A percentile compares a stretch with the other conserved stretches of the same genome.
These are phyloP conservation scores for Peronosclerospora sorghi DNA, from an alignment of 352 stramenopile species.

Conservation along the genomic window DNA sequence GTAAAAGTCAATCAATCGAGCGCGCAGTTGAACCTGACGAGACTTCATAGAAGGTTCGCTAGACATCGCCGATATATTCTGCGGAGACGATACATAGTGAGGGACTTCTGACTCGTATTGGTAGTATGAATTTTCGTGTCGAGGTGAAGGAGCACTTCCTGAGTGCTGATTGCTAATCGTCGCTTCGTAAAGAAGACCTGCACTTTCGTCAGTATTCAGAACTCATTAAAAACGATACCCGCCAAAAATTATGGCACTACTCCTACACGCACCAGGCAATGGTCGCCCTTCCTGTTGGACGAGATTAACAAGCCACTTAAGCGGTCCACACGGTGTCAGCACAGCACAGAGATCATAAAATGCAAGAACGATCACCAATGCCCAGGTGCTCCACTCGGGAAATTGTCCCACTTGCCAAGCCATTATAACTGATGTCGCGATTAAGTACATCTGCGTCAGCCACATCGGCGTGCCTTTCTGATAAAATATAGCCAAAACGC, in stretches of 20 bases:
- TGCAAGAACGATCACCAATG: slow-evolving; percentile 89
- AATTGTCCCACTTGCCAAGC: slow-evolving; percentile 96
- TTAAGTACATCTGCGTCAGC: slow-evolving; percentile 91
- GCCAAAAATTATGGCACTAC: background rate
- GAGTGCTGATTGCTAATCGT: slow-evolving; percentile 40
- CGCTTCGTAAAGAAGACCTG: slow-evolving; percentile 65
- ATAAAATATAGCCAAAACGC: slow-evolving; percentile 86
- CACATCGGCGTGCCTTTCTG: slow-evolving; percentile 70
- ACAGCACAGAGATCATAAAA: slow-evolving; percentile 99
- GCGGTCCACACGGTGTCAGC: slow-evolving; percentile 95
- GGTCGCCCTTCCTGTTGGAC: slow-evolving; percentile 86
- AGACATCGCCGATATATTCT: background rate
- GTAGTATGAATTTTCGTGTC: slow-evolving; percentile 50
- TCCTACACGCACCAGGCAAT: slow-evolving; percentile 64
- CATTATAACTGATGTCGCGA: slow-evolving; percentile 95
- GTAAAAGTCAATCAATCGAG: slow-evolving; percentile 58
- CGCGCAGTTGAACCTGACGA: slow-evolving; percentile 21
- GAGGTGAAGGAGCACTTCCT: slow-evolving; percentile 4
- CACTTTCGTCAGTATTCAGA: background rate
- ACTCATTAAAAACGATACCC: slow-evolving; percentile 3
- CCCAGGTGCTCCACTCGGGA: slow-evolving; percentile 90
- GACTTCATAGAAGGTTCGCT: slow-evolving; percentile 6
- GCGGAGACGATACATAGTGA: slow-evolving; percentile 16
- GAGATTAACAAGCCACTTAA: slow-evolving; percentile 93
- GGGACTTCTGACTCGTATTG: slow-evolving; percentile 49